phyloP scores from a whole-genome alignment of 495 filamentous ascomycete genomes.

The Platismatia glauca region DNA sequence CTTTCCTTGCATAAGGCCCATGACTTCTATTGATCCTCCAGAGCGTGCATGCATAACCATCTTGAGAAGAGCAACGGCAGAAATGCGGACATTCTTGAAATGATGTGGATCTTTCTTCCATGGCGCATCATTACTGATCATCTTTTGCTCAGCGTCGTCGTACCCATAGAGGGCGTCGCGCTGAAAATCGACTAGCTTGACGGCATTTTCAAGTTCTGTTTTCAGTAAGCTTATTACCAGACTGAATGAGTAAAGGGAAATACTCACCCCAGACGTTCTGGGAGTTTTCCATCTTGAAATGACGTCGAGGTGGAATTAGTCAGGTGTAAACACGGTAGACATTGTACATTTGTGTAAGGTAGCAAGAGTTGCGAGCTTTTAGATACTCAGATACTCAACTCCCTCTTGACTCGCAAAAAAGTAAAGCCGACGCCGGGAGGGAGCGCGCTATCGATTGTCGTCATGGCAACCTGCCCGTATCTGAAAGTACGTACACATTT shows the following conservation, averaged over 20 bases:
- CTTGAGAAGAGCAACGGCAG: slow-evolving; percentile 87
- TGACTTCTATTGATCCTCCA: slow-evolving; percentile 85
- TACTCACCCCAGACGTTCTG: slow-evolving; percentile 53
- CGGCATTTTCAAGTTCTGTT: slow-evolving; percentile 79
- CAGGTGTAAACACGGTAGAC: not conserved
- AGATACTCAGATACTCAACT: not conserved
- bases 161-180: slow-evolving; percentile 90
- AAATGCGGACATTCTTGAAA: slow-evolving; percentile 91
- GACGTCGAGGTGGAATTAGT: not conserved
- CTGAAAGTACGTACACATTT: not conserved
- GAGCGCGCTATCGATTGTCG: not conserved
- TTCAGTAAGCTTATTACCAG: slow-evolving; percentile 18
- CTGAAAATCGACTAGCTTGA: slow-evolving; percentile 71
- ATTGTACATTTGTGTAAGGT: not conserved
- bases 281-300: slow-evolving; percentile 39
- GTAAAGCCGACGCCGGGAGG: not conserved
- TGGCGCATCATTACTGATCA: slow-evolving; percentile 49
- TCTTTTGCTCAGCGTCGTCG: slow-evolving; percentile 54
- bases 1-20: slow-evolving; percentile 98
- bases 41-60: slow-evolving; percentile 99
- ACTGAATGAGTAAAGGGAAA: not conserved
- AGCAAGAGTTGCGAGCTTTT: no score
- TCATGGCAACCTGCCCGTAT: not conserved
- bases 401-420: not conserved
- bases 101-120: slow-evolving; percentile 78